Evolutionary conservation across 1,284 basidiomycete genomes (phyloP), one percentile per base, ranked within the genome.

Genomic region (Pterulicium gracile): DNA sequence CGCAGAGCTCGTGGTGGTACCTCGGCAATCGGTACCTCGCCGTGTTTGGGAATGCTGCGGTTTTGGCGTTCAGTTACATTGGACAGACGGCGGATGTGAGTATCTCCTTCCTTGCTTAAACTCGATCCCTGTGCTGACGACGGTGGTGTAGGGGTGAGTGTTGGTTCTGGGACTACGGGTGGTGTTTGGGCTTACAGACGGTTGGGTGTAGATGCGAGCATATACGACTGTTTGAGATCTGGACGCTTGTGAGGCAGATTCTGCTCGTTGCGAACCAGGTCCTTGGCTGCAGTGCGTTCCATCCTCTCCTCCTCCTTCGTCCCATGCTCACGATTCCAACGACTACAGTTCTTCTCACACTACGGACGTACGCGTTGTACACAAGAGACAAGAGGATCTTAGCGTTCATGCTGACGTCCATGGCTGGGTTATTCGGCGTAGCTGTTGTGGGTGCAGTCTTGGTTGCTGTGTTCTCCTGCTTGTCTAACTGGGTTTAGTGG

Each of bases 1-100:
- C 58, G 1, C 49, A 51, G 12, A 64, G 69, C 45, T 58, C 67
- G 1, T 60, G 62, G 41, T 62, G 63, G 52, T 73, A 73, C 53
- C 62, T 71, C 41, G 23, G 67, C 19, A 69, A 69, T 47, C 67
- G 72, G 3, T 72, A 73, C 48, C 49, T 65, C 20, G 58, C 65
- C 2, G 62, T 69, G 46, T 56, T 67, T 35, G 62, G 61, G 24
- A 65, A 66, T 47, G 54, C 68, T 10, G 55, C 47, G 2, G 60
- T 65, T 22, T 53, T 58, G 2, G 45, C 61, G n/a, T 47, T 66
- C 18, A 54, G 50, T 4, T 65, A 68, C 43, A 49, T 54, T 20
- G 51, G 55, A 12, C 45, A 62, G 7, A 39, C 51, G 7, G 13
- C 44, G 63, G 63, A 35, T 27, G 57, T 49, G 10, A 7, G 21